Percentiles rank a stretch among this genome's conserved stretches.
Evolutionary conservation across 345 rosid species (phyloP).

Genomic region (Aquilaria malaccensis): DNA sequence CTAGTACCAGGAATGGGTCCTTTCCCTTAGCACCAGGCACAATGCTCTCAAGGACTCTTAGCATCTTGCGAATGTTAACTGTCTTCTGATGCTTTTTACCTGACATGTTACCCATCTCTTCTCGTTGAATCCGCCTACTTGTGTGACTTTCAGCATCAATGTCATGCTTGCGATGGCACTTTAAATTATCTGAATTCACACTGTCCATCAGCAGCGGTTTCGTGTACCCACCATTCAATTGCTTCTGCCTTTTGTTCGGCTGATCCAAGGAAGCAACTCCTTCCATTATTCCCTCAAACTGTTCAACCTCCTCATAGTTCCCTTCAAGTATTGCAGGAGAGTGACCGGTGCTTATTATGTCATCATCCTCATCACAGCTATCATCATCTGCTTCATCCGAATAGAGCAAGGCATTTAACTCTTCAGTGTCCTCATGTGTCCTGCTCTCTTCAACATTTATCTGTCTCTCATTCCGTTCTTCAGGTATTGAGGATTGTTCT

Average conservation of each 20-base stretch:
- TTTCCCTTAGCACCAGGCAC: slow-evolving; percentile 62
- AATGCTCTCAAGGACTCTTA: slow-evolving; percentile 51
- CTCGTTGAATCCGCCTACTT: slow-evolving; percentile 22
- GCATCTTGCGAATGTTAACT: slow-evolving; percentile 26
- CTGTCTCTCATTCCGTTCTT: slow-evolving; percentile 32
- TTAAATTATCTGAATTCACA: slow-evolving; percentile 22
- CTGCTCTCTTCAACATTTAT: slow-evolving; percentile 41
- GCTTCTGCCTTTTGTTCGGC: slow-evolving; percentile 60
- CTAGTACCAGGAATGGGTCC: slow-evolving; percentile 50
- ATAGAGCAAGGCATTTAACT: slow-evolving; percentile 83
- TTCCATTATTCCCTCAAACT: slow-evolving; percentile 30
- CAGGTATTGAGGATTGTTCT: slow-evolving; percentile 16
- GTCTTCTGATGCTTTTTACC: slow-evolving; percentile 32
- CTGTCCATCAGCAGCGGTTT: slow-evolving; percentile 33
- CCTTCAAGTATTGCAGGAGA: slow-evolving; percentile 46
- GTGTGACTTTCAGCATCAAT: slow-evolving; percentile 29
- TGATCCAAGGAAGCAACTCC: slow-evolving; percentile 45
- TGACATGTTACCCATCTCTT: slow-evolving; percentile 25
- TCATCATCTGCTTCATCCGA: slow-evolving; percentile 57
- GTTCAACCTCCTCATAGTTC: slow-evolving; percentile 27
- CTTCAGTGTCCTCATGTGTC: slow-evolving; percentile 95
- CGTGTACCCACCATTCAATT: slow-evolving; percentile 24
- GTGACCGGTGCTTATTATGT: slow-evolving; percentile 84
- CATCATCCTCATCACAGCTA: slow-evolving; percentile 35
- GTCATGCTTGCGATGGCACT: slow-evolving; percentile 22